phyloP scores from a whole-genome alignment of 2,329 filamentous ascomycete genomes.

The Arthrobotrys entomopaga region DNA sequence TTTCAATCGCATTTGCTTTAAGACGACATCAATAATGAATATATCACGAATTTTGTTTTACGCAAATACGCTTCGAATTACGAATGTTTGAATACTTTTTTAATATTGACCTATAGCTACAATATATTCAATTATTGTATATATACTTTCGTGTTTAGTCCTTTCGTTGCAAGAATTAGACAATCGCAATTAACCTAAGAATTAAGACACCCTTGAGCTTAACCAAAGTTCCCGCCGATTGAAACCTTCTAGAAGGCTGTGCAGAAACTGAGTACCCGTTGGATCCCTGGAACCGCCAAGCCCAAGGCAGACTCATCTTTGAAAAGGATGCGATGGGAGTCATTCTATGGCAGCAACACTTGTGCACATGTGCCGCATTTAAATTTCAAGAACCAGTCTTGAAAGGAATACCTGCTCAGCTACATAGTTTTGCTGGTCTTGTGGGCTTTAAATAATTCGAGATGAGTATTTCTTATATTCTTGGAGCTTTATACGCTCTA shows the following conservation, averaged over 20 bases:
- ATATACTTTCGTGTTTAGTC: conserved; percentile 21
- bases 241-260: conserved; percentile 34
- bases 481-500: too few relatives aligned
- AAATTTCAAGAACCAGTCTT: too few relatives aligned
- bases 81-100: not conserved
- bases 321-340: not conserved
- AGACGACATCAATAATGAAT: conserved; percentile 15
- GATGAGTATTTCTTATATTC: too few relatives aligned
- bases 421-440: too few relatives aligned
- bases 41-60: conserved; percentile 14
- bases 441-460: too few relatives aligned
- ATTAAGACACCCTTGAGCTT: too few relatives aligned
- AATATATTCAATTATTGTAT: conserved; percentile 18
- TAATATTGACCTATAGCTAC: conserved; percentile 19
- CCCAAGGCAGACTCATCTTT: conserved; percentile 23
- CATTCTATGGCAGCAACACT: conserved; percentile 8
- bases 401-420: too few relatives aligned
- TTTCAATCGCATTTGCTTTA: not conserved
- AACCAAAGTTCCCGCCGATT: too few relatives aligned
- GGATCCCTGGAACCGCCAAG: conserved; percentile 24
- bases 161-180: conserved; percentile 9
- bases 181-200: conserved; percentile 10
- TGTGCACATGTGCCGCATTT: too few relatives aligned
- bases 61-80: too few relatives aligned
- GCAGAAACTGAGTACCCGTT: conserved; percentile 23